These are phyloP conservation scores for Calonectria fujianensis DNA, from an alignment of 2,329 filamentous ascomycete species.

Conservation along the genomic window DNA sequence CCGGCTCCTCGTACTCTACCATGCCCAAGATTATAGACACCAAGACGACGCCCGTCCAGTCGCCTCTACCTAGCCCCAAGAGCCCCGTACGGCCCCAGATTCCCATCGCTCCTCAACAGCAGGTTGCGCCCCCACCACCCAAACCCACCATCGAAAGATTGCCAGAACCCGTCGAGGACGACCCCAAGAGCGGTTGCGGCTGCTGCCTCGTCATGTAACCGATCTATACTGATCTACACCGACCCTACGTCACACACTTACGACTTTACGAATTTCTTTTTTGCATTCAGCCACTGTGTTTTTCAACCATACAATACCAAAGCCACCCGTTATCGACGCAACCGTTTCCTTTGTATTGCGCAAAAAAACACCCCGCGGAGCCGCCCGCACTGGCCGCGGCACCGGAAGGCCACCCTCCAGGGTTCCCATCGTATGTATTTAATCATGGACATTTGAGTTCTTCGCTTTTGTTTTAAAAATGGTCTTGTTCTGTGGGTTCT, in stretches of 20 bases:
- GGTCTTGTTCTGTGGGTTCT: slow-evolving; percentile 38
- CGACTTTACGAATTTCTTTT: slow-evolving; percentile 59
- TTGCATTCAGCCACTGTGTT: slow-evolving; percentile 58
- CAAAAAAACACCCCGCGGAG: slow-evolving; percentile 20
- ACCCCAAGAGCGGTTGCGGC: slow-evolving; percentile 67
- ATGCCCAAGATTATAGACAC: slow-evolving; percentile 72
- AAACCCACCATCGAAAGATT: slow-evolving; percentile 43
- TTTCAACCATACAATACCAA: slow-evolving; percentile 51
- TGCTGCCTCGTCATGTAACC: slow-evolving; percentile 71
- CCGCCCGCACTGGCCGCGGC: slow-evolving; percentile 4
- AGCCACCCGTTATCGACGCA: slow-evolving; percentile 54
- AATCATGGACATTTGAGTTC: slow-evolving; percentile 52
- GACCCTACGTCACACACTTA: slow-evolving; percentile 46
- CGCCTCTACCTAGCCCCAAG: slow-evolving; percentile 66
- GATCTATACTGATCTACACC: slow-evolving; percentile 26
- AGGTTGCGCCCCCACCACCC: slow-evolving; percentile 38
- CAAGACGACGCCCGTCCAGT: slow-evolving; percentile 58
- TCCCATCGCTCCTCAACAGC: slow-evolving; percentile 44
- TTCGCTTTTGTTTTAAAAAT: slow-evolving; percentile 35
- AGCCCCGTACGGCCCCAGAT: slow-evolving; percentile 59
- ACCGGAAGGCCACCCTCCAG: slow-evolving; percentile 31
- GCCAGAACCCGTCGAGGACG: slow-evolving; percentile 55
- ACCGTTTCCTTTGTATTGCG: slow-evolving; percentile 53
- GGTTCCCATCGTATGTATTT: slow-evolving; percentile 52
- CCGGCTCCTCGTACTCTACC: slow-evolving; percentile 76